These are phyloP conservation scores for Agaricales sp. DNA, from an alignment of 1,284 basidiomycete species.

Conservation along the genomic window DNA sequence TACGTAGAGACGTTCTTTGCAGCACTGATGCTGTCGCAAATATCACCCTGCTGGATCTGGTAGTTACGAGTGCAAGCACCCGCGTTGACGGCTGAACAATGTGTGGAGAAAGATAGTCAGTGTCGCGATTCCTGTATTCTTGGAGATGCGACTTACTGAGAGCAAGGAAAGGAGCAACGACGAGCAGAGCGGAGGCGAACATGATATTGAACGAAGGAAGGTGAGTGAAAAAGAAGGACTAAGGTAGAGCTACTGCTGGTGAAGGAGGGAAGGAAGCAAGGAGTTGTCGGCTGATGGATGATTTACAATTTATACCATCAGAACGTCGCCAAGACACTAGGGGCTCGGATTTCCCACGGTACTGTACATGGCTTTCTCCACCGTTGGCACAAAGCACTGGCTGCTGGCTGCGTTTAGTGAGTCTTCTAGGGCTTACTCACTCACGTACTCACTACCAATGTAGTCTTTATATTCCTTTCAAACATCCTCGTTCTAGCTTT, in stretches of 20 bases:
- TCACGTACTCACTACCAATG: not conserved
- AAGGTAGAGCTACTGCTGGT: not conserved
- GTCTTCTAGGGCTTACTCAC: not conserved
- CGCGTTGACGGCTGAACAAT: constrained; percentile 27
- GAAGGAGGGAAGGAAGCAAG: not conserved
- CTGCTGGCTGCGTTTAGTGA: constrained; percentile 19
- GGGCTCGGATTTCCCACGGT: no score
- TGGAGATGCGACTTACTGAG: not conserved
- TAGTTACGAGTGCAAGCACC: constrained; percentile 49
- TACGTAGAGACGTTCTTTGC: constrained; percentile 58
- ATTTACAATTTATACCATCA: not conserved
- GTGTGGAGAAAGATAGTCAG: constrained; percentile 4
- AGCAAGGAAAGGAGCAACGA: not conserved
- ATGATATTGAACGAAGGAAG: not conserved
- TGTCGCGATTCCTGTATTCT: not conserved
- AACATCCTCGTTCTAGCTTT: constrained; percentile 44
- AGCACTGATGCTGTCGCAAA: constrained; percentile 60
- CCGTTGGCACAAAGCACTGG: constrained; percentile 19
- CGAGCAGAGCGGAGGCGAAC: not conserved
- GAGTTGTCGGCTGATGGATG: not conserved
- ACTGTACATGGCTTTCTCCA: constrained; percentile 15
- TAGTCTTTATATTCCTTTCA: constrained; percentile 32
- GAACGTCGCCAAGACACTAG: not conserved
- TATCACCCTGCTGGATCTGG: constrained; percentile 48
- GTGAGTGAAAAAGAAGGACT: not conserved